Percentiles rank a stretch among this genome's conserved stretches.
These are phyloP conservation scores for Anisodus tanguticus DNA, from an alignment of 257 asterid species.

Conservation along the genomic window DNA sequence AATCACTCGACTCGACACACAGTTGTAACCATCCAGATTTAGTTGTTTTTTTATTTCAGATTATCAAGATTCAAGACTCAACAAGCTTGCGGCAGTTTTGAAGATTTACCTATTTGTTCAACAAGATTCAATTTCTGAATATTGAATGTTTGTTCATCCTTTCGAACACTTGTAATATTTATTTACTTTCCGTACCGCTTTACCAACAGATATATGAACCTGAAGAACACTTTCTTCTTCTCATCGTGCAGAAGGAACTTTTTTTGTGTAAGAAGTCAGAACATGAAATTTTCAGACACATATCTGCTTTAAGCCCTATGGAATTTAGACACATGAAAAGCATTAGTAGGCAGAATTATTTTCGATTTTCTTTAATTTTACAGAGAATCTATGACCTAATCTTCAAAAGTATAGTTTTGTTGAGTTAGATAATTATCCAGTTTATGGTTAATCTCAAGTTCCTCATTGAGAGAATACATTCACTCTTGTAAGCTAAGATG, in stretches of 20 bases:
- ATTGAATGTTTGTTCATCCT: no score
- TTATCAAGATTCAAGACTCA: no score
- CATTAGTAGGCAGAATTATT: neutral
- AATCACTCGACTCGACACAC: no score
- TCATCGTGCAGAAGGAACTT: neutral
- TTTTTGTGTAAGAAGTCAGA: neutral
- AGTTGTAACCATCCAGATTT: no score
- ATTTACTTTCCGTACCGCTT: no score
- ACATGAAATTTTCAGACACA: neutral
- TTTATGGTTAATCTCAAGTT: neutral
- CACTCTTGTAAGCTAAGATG: neutral
- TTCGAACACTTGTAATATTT: no score
- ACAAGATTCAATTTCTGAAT: no score
- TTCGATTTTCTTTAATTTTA: neutral
- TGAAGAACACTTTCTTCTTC: neutral
- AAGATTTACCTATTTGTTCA: no score
- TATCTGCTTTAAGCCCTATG: neutral
- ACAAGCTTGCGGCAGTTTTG: no score
- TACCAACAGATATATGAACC: neutral
- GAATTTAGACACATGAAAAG: neutral
- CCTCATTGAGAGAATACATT: slow-evolving; percentile 15
- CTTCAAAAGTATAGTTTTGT: neutral
- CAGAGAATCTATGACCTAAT: neutral
- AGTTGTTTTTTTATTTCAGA: no score
- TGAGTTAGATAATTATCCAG: neutral